These are phyloP conservation scores for Solanum lignicaule DNA, from an alignment of 257 asterid species.

Conservation along the genomic window DNA sequence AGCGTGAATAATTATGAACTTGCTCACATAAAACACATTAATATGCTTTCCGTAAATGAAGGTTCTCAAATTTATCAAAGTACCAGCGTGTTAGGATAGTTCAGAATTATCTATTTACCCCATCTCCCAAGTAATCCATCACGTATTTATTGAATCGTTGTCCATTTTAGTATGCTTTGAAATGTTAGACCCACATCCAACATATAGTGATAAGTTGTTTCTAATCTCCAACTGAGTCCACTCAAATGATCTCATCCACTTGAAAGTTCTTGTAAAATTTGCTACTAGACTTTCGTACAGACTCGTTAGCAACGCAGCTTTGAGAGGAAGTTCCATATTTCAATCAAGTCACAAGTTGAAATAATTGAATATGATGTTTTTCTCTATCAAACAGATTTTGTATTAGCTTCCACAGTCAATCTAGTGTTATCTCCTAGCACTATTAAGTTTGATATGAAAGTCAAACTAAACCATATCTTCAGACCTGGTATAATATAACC, in stretches of 20 bases:
- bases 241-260: neutral
- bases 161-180: neutral
- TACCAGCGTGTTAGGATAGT: neutral
- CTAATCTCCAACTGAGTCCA: neutral
- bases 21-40: neutral
- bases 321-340: neutral
- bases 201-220: neutral
- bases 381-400: neutral
- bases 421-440: neutral
- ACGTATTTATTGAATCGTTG: neutral
- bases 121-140: neutral
- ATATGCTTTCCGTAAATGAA: neutral
- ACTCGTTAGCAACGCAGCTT: neutral
- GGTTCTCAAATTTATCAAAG: neutral
- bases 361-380: neutral
- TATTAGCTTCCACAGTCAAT: neutral
- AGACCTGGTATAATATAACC: neutral
- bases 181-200: neutral
- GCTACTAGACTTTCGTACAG: neutral
- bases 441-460: neutral
- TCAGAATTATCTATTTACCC: neutral
- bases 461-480: neutral
- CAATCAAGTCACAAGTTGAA: neutral
- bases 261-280: neutral
- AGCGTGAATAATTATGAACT: neutral